Conservation (phyloP, 345 rosid species). For the Angophora floribunda region DNA sequence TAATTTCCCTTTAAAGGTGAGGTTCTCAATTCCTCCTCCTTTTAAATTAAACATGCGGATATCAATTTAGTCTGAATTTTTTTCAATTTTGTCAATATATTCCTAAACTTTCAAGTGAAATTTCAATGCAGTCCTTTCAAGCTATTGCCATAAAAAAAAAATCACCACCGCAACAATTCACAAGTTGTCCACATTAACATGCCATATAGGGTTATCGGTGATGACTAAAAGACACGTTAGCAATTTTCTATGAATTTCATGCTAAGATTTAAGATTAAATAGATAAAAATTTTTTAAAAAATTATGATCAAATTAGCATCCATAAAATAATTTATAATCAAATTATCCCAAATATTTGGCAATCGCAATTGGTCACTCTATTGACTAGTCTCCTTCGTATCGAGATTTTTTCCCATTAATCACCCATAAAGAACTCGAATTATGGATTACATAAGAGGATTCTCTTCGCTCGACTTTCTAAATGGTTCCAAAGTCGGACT, state of each 20-base stretch:
- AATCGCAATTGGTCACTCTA: not conserved
- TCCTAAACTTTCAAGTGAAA: rapidly evolving
- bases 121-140: no score
- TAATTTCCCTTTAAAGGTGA: no score
- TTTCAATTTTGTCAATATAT: no score
- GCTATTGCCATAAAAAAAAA: rapidly evolving
- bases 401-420: not conserved
- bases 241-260: not conserved
- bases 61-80: no score
- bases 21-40: no score
- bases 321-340: rapidly evolving
- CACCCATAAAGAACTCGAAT: not conserved
- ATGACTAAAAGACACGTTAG: rapidly evolving
- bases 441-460: not conserved
- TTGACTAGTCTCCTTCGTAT: not conserved
- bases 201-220: not conserved
- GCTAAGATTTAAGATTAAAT: rapidly evolving
- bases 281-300: not conserved
- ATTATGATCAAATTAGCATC: no score
- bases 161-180: rapidly evolving
- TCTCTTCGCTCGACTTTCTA: not conserved
- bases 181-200: not conserved
- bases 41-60: no score
- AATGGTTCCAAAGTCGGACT: not conserved
- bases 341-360: not conserved